Conservation (phyloP, 2,329 filamentous ascomycete species). For the Fusarium sulawesiense region DNA sequence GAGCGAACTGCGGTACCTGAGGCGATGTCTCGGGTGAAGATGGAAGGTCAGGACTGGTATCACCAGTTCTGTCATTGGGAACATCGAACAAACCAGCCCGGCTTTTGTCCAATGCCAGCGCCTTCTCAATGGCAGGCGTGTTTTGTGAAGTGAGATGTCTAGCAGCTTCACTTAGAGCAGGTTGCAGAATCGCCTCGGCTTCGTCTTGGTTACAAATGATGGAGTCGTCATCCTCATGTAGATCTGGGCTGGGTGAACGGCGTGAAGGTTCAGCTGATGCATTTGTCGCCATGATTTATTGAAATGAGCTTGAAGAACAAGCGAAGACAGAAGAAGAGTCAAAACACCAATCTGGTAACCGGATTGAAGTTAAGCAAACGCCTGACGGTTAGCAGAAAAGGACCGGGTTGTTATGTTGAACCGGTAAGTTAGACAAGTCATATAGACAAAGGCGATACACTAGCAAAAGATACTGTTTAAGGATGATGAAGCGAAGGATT, state of each 20-base stretch:
- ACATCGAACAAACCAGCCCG: conserved; percentile 46
- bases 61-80: conserved; percentile 37
- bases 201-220: conserved; percentile 61
- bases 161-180: conserved; percentile 67
- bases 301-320: background rate
- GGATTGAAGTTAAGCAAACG: background rate
- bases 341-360: background rate
- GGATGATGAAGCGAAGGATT: conserved; percentile 18
- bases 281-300: conserved; percentile 26
- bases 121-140: conserved; percentile 69
- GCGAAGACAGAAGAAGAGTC: background rate
- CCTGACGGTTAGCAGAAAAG: conserved; percentile 8
- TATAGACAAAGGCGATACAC: conserved; percentile 1
- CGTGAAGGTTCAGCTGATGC: conserved; percentile 9
- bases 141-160: conserved; percentile 65
- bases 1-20: conserved; percentile 11
- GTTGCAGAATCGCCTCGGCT: conserved; percentile 69
- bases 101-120: conserved; percentile 62
- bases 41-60: conserved; percentile 40
- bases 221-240: conserved; percentile 38
- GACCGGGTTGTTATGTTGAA: conserved; percentile 20
- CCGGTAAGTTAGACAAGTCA: background rate
- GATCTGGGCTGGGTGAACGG: conserved; percentile 10
- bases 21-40: conserved; percentile 35
- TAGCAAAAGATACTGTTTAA: conserved; percentile 18